A percentile compares a stretch with the other conserved stretches of the same genome.
phyloP scores from a whole-genome alignment of 2,329 filamentous ascomycete genomes.

The Trichoderma asperellum region DNA sequence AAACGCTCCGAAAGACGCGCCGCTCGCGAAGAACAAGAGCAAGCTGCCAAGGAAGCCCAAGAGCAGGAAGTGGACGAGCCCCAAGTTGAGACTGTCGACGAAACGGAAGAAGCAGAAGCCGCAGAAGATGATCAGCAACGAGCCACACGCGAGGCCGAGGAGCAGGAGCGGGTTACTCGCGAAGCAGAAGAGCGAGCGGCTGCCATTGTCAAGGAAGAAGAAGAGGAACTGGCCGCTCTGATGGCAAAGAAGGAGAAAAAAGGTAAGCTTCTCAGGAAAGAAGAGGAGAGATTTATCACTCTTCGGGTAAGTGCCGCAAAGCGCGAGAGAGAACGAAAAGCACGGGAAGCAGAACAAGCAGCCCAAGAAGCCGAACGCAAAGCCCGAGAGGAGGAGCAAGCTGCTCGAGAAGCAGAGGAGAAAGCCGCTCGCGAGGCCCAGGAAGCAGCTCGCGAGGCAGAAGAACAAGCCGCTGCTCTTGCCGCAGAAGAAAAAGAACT shows the following conservation, averaged over 20 bases:
- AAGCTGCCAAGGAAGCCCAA: conserved; percentile 25
- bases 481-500: conserved; percentile 48
- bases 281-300: conserved; percentile 26
- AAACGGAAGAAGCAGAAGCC: conserved; percentile 34
- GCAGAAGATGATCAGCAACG: conserved; percentile 32
- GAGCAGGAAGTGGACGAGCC: conserved; percentile 33
- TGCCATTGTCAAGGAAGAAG: conserved; percentile 40
- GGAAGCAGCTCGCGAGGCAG: conserved; percentile 30
- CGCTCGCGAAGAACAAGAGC: conserved; percentile 36
- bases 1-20: conserved; percentile 45
- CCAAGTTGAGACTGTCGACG: conserved; percentile 31
- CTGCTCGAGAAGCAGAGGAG: conserved; percentile 29
- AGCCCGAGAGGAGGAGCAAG: conserved; percentile 26
- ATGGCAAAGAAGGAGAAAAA: conserved; percentile 38
- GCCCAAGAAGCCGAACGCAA: conserved; percentile 10
- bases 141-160: conserved; percentile 34
- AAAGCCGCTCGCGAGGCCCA: conserved; percentile 20
- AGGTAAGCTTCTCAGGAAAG: conserved; percentile 26
- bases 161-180: conserved; percentile 32
- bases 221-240: conserved; percentile 47
- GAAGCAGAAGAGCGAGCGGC: conserved; percentile 36
- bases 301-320: conserved; percentile 13
- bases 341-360: conserved; percentile 26
- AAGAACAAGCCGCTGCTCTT: conserved; percentile 30
- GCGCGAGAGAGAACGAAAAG: conserved; percentile 24